Conservation (phyloP, 257 asterid genomes). For the Nicotiana obtusifolia region DNA sequence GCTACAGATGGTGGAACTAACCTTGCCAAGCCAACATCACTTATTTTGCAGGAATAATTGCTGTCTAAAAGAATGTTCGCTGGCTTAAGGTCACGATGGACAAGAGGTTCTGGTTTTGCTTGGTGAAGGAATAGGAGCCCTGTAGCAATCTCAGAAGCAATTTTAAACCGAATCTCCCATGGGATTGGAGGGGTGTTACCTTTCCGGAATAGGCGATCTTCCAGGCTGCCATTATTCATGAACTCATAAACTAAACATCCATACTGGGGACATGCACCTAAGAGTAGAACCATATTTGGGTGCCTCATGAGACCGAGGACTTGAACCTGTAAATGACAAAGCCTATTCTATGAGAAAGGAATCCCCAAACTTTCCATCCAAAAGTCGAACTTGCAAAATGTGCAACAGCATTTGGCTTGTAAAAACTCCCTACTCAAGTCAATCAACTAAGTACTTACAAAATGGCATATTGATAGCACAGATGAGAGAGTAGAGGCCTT, state of each 20-base stretch:
- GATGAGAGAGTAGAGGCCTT: no score
- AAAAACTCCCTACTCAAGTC: no score
- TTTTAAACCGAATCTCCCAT: conserved; percentile 17
- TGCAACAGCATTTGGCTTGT: no score
- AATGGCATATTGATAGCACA: background rate
- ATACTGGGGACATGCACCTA: conserved; percentile 14
- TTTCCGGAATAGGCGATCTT: conserved; percentile 9
- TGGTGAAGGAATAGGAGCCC: conserved; percentile 19
- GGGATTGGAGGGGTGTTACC: conserved; percentile 17
- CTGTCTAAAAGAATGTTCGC: conserved; percentile 20
- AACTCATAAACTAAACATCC: conserved; percentile 11
- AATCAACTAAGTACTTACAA: background rate
- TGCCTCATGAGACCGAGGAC: conserved; percentile 21
- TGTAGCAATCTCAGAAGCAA: conserved; percentile 16
- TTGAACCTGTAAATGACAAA: conserved; percentile 15
- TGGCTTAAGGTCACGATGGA: conserved; percentile 20
- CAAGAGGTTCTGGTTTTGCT: conserved; percentile 22
- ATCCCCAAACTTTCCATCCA: background rate
- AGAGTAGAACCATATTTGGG: conserved; percentile 23
- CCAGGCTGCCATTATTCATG: conserved; percentile 15
- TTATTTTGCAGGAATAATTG: conserved; percentile 12
- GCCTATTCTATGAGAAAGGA: background rate
- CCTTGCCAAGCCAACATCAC: conserved; percentile 22
- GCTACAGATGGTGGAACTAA: conserved; percentile 22
- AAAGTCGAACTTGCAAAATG: background rate